Base-by-base conservation (phyloP, 257 asterid species). In the Misopates orontium region DNA sequence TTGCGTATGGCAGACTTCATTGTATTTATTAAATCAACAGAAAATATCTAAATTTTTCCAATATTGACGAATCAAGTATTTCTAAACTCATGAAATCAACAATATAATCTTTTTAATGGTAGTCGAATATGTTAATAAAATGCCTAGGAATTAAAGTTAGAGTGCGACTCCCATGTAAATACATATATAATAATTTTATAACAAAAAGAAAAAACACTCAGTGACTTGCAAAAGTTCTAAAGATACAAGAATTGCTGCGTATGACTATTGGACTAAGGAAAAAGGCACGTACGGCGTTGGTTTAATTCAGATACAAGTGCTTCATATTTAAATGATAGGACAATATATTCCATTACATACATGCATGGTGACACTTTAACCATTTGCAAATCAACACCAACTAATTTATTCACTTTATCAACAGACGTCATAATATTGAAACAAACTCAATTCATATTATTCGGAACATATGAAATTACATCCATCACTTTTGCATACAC, bases 231-330 rank as follows among this genome's bases (percentile, higher is more conserved):
- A 59, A 59, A 59, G 64, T 18, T 59, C 22, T 14, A 59, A 59
- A 57, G 24, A 25, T 13, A 53, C 8, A 28, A 45, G 24, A 58
- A 28, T 14, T 58, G 15, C 44, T 17, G 5, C n/a, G 9, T 4
- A 17, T 56, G 66, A 21, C 66, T 60, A 60, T 57, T 57, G 48
- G 22, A 60, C 41, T 42, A 13, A n/a, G 51, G 51, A 45, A 45
- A 45, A 45, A 28, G 36, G 32, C 23, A 60, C 19, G 41, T 4
- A 41, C 19, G 52, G 49, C 31, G n/a, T 40, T 60, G 49, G 36
- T 28, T 28, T 7, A 28, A 28, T 28, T 28, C 3, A 28, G 7
- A 28, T 28, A 28, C 41, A 21, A n/a, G 18, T 36, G 11, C 22
- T 15, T 9, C 16, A 13, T 56, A 25, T 7, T 31, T 8, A 31